Evolutionary conservation across 495 filamentous ascomycete species (phyloP).

Genomic region (Lophium mytilinum): DNA sequence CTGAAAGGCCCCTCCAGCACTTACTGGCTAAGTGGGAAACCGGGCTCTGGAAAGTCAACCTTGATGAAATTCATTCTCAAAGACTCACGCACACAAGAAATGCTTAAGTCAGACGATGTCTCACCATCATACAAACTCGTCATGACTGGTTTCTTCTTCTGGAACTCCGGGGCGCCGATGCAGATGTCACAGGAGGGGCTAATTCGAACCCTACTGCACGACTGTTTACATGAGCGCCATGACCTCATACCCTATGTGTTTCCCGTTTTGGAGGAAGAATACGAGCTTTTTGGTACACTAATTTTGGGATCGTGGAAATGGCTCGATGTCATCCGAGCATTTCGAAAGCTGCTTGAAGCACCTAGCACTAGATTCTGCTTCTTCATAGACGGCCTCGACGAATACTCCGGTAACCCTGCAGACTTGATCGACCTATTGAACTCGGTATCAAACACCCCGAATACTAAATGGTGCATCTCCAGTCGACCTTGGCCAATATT

Average conservation of each 20-base stretch:
- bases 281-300: too few species aligned
- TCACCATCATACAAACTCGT: conserved; percentile 7
- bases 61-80: conserved; percentile 16
- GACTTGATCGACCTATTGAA: background rate
- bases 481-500: too few species aligned
- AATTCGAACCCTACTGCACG: background rate
- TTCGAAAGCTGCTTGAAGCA: too few species aligned
- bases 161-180: conserved; percentile 11
- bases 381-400: conserved; percentile 20
- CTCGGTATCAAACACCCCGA: too few species aligned
- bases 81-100: conserved; percentile 3
- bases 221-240: too few species aligned
- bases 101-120: too few species aligned
- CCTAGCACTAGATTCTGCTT: conserved; percentile 2
- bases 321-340: background rate
- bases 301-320: background rate
- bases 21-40: conserved; percentile 20
- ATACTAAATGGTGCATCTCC: too few species aligned
- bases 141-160: conserved; percentile 14
- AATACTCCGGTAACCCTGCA: conserved; percentile 3
- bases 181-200: conserved; percentile 19
- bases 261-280: conserved; percentile 13
- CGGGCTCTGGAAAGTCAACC: conserved; percentile 16
- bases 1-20: background rate
- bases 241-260: background rate